Conservation (phyloP, 2,329 filamentous ascomycete genomes). For the Exophiala sideris region DNA sequence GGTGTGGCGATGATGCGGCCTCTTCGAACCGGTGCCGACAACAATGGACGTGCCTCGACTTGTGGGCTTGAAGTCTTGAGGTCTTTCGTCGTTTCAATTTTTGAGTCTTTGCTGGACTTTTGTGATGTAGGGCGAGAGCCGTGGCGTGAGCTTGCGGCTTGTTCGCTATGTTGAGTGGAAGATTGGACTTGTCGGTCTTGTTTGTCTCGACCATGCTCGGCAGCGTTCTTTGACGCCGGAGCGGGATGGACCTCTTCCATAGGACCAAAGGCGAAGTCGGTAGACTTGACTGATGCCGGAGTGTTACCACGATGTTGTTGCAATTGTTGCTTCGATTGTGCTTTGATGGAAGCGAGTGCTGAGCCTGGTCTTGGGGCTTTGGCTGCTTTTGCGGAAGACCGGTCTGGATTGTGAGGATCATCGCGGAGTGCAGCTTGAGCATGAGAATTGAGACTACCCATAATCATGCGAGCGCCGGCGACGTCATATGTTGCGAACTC, state of each 20-base stretch:
- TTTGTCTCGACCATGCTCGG: constrained; percentile 4
- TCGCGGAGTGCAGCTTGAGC: constrained; percentile 78
- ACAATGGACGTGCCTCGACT: constrained; percentile 12
- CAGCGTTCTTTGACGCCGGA: background rate
- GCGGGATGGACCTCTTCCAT: constrained; percentile 11
- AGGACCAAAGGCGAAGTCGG: constrained; percentile 20
- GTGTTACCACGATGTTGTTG: constrained; percentile 17
- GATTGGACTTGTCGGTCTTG: constrained; percentile 1
- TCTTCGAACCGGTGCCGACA: constrained; percentile 29
- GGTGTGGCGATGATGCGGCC: constrained; percentile 27
- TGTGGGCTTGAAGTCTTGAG: constrained; percentile 8
- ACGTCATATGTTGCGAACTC: constrained; percentile 74
- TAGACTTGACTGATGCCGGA: constrained; percentile 14
- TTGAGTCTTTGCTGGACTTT: constrained; percentile 10
- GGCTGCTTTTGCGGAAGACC: constrained; percentile 21
- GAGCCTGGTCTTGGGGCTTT: constrained; percentile 23
- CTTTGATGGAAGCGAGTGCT: constrained; percentile 26
- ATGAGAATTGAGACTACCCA: constrained; percentile 72
- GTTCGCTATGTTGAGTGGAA: constrained; percentile 3
- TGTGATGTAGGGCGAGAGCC: constrained; percentile 5
- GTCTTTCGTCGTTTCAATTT: constrained; percentile 14
- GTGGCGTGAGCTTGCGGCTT: constrained; percentile 4
- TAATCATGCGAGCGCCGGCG: constrained; percentile 74
- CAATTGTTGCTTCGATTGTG: constrained; percentile 22
- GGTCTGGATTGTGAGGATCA: constrained; percentile 68